Percentiles rank a stretch among this genome's conserved stretches.
Evolutionary conservation across 495 filamentous ascomycete genomes (phyloP).

Genomic region (Penicillium verhagenii): DNA sequence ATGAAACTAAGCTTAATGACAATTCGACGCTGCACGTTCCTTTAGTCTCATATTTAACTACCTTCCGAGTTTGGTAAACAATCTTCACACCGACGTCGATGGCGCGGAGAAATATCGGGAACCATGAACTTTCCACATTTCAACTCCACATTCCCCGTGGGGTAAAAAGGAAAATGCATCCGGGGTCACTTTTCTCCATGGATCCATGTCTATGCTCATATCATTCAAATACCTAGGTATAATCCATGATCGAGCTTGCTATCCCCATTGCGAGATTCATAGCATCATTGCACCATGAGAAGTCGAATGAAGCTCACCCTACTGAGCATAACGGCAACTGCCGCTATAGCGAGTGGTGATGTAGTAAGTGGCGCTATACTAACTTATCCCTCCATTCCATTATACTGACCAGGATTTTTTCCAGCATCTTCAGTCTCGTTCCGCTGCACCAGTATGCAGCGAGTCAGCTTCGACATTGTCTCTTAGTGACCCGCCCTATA

Average conservation of each 20-base stretch:
- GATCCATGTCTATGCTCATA: no score
- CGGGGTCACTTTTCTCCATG: neutral
- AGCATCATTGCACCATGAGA: neutral
- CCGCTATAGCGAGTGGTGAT: slow-evolving; percentile 4
- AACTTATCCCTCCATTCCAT: neutral
- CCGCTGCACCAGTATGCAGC: slow-evolving; percentile 6
- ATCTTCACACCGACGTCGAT: neutral
- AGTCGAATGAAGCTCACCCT: neutral
- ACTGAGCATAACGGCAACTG: neutral
- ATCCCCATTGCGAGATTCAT: neutral
- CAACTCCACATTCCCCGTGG: neutral
- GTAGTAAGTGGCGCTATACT: slow-evolving; percentile 14
- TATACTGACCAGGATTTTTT: neutral
- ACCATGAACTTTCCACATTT: neutral
- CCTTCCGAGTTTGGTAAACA: neutral
- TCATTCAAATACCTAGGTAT: neutral
- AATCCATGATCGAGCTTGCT: neutral
- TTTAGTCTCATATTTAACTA: no score
- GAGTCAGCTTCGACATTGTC: slow-evolving; percentile 19
- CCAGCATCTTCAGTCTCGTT: neutral
- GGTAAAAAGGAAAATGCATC: neutral
- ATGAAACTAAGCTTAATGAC: neutral
- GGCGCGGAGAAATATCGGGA: slow-evolving; percentile 2
- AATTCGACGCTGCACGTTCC: neutral
- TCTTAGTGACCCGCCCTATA: slow-evolving; percentile 47